These are phyloP conservation scores for grape (Vitis vinifera) DNA, from an alignment of 164 flowering plant species.

Conservation along the genomic window ASM3070453v1 NC_081809.1:3570501-3571000, in stretches of 20 bases:
- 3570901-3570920: neutral
- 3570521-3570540: too few species aligned
- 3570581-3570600: neutral
- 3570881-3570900: neutral
- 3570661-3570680: conserved; percentile 17
- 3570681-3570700: conserved; percentile 9
- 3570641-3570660: conserved; percentile 16
- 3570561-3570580: neutral
- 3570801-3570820: neutral
- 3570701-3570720: too few species aligned
- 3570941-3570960: neutral
- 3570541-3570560: conserved; percentile 20
- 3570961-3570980: too few species aligned
- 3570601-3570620: conserved; percentile 8
- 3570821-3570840: neutral
- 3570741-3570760: neutral
- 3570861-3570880: neutral
- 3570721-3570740: conserved; percentile 11
- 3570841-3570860: neutral
- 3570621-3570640: conserved; percentile 12
- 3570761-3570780: neutral
- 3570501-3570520: too few species aligned
- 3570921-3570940: conserved; percentile 6
- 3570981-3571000: too few species aligned
- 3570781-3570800: conserved; percentile 17